Conservation (phyloP, 257 asterid species). For the Fraxinus quadrangulata region DNA sequence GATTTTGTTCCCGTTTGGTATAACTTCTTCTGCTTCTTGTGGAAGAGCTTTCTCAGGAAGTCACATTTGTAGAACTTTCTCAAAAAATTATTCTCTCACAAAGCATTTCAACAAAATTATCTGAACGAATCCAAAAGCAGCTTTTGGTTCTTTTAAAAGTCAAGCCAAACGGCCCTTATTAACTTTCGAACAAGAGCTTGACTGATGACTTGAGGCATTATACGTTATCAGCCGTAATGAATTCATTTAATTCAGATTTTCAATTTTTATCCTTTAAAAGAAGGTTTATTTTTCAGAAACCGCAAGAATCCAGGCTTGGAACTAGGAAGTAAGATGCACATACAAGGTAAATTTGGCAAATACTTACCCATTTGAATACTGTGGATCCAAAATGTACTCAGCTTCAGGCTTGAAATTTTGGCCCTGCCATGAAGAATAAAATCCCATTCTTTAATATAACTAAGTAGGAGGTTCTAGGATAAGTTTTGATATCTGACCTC, state of each 20-base stretch:
- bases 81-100: no score
- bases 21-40: no score
- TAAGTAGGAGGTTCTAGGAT: neutral
- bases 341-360: neutral
- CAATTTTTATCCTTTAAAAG: neutral
- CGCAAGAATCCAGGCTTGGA: neutral
- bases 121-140: no score
- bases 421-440: conserved; percentile 53
- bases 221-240: no score
- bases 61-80: no score
- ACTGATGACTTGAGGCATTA: neutral
- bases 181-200: neutral
- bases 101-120: no score
- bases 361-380: conserved; percentile 75
- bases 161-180: no score
- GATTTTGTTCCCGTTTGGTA: no score
- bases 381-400: conserved; percentile 67
- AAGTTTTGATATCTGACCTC: conserved; percentile 48
- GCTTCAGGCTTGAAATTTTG: conserved; percentile 71
- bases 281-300: neutral
- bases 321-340: neutral
- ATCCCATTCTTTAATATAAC: conserved; percentile 24
- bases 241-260: neutral
- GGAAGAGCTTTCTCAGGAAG: no score
- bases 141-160: no score